Percentiles rank a stretch among this genome's conserved stretches.
Evolutionary conservation across 2,329 filamentous ascomycete genomes (phyloP).

Genomic region (Clonostachys rosea): DNA sequence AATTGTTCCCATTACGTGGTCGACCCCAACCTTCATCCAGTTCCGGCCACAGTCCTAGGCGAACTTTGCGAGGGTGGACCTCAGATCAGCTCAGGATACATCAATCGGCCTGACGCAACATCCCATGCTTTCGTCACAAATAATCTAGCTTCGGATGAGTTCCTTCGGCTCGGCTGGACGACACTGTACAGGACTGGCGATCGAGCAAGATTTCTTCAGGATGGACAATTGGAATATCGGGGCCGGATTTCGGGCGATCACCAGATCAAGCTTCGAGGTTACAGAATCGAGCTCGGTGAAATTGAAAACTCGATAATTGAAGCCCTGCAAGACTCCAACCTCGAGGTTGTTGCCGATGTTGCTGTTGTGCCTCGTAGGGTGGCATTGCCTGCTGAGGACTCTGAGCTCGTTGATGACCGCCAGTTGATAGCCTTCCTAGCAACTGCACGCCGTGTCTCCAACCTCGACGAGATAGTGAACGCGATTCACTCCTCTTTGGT

Average conservation of each 20-base stretch:
- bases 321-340: too few relatives aligned
- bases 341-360: not conserved
- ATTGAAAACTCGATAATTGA: constrained; percentile 5
- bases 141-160: not conserved
- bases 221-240: constrained; percentile 5
- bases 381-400: not conserved
- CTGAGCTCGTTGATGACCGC: constrained; percentile 9
- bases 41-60: constrained; percentile 4
- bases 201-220: constrained; percentile 1
- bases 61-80: constrained; percentile 5
- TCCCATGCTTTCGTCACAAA: constrained; percentile 2
- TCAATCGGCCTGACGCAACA: constrained; percentile 2
- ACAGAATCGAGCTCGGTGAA: constrained; percentile 8
- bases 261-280: constrained; percentile 8
- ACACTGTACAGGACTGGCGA: constrained; percentile 9
- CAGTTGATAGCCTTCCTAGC: constrained; percentile 14
- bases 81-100: constrained; percentile 3
- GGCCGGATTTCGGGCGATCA: constrained; percentile 6
- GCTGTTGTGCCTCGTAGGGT: not conserved
- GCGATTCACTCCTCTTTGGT: too few relatives aligned
- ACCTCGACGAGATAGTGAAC: too few relatives aligned
- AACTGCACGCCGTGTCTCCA: not conserved
- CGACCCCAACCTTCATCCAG: constrained; percentile 14
- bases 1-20: constrained; percentile 32
- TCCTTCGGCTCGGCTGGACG: not conserved